These are phyloP conservation scores for Yarrowia sp. DNA, from an alignment of 805 yeast species.

Conservation along the genomic window DNA sequence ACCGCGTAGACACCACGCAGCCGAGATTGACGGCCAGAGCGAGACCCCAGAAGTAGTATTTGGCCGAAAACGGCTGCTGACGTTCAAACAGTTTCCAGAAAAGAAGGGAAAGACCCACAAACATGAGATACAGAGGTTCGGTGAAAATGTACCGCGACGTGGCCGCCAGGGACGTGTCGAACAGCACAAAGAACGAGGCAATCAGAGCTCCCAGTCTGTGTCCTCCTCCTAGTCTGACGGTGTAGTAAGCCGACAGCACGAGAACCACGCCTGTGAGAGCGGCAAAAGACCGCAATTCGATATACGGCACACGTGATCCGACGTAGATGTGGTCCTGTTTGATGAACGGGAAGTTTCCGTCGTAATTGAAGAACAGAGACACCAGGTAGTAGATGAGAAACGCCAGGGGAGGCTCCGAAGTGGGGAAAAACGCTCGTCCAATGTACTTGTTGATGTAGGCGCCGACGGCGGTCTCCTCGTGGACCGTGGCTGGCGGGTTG, in stretches of 20 bases:
- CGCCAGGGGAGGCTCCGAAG: constrained; percentile 63
- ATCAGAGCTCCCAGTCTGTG: constrained; percentile 53
- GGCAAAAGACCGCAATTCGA: constrained; percentile 56
- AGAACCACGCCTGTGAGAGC: constrained; percentile 56
- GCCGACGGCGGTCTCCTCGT: constrained; percentile 43
- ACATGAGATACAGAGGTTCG: constrained; percentile 47
- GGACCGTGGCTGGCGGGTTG: constrained; percentile 41
- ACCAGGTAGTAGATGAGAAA: constrained; percentile 56
- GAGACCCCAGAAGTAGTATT: constrained; percentile 56
- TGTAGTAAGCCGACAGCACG: constrained; percentile 55
- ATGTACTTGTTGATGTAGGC: constrained; percentile 51
- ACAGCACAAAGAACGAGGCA: constrained; percentile 54
- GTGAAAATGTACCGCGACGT: constrained; percentile 54
- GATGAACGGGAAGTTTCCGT: constrained; percentile 47
- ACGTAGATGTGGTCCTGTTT: constrained; percentile 49
- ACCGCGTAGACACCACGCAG: constrained; percentile 58
- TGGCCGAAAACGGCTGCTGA: constrained; percentile 49
- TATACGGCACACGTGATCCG: constrained; percentile 49
- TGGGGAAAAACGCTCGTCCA: constrained; percentile 59
- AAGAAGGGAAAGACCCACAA: constrained; percentile 51
- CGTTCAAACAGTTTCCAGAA: constrained; percentile 54
- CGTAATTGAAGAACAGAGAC: constrained; percentile 53
- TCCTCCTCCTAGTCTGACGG: constrained; percentile 57
- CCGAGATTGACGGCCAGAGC: constrained; percentile 55
- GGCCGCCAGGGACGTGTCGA: constrained; percentile 62